Evolutionary conservation across 2,329 filamentous ascomycete species (phyloP), one percentile per base, ranked within the genome.

Genomic region (Thelonectria rubi): DNA sequence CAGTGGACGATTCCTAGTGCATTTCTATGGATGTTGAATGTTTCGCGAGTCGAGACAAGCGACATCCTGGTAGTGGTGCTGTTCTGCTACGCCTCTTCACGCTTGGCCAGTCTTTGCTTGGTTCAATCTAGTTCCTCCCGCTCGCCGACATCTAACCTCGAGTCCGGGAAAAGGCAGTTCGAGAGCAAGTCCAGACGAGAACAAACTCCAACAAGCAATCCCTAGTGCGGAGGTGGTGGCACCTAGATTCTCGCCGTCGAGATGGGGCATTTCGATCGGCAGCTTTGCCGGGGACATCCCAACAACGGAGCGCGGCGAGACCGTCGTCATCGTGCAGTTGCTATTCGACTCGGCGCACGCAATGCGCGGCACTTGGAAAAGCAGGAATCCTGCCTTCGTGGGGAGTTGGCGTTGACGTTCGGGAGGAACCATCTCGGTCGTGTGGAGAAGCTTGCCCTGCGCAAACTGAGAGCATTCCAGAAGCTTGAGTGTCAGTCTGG

Each of bases 261-360:
- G 34, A 58, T 74, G 9, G 72, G 73, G 4, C 70, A 75, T 8
- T 30, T 65, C 71, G 3, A 62, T 75, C 11, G 53, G 58, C 15
- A 61, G 57, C 20, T 68, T 67, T 18, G 71, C 69, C 1, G 62
- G 66, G 30, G 54, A 67, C 12, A 70, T 64, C 42, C 49, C 65
- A 17, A 76, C 76, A 48, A 74, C 86, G 51, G 70, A 74, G 18
- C 26, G 78, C 81, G n/a, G 81, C 80, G 0, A 85, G 85, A 2
- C 86, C 65, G 73, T 76, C 51, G 76, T 85, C 63, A 78, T 87
- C 0, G 70, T 72, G 1, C 79, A 84, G 65, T 72, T 75, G 10
- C 68, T 80, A 17, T 81, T 76, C 68, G 81, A 79, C 68, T 78
- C 82, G 70, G 82, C 82, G 34, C 26, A 30, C 26, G 78, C 59